Conservation (phyloP, 495 filamentous ascomycete genomes). For the Trichoderma gamsii region DNA sequence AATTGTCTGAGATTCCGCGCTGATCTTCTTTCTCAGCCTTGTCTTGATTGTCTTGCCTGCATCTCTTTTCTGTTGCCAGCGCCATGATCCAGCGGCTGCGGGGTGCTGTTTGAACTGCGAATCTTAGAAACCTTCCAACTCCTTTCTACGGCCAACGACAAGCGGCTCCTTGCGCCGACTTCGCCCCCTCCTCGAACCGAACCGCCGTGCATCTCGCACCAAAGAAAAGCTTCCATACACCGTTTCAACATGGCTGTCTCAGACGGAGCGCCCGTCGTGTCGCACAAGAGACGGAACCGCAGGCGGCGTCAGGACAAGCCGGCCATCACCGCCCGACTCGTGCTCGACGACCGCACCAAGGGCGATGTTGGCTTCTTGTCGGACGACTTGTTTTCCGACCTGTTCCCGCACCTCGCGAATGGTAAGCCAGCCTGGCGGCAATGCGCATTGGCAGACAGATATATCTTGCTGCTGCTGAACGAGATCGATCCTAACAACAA, state of each 20-base stretch:
- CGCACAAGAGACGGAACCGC: slow-evolving; percentile 35
- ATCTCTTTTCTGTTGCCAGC: neutral
- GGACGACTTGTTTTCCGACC: slow-evolving; percentile 73
- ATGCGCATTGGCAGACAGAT: no score
- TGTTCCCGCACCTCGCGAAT: slow-evolving; percentile 55
- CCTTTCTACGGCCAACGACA: neutral
- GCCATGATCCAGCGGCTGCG: slow-evolving; percentile 5
- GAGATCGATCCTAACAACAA: neutral
- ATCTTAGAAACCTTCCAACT: neutral
- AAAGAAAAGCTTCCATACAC: neutral
- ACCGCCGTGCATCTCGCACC: neutral
- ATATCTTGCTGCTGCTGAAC: neutral
- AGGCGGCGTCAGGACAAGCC: slow-evolving; percentile 53
- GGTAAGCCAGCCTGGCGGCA: slow-evolving; percentile 16
- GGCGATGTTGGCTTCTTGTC: slow-evolving; percentile 85
- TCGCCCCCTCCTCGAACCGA: neutral
- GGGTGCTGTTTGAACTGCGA: neutral
- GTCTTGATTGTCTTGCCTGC: neutral
- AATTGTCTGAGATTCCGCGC: neutral
- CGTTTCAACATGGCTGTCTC: slow-evolving; percentile 24
- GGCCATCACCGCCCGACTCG: slow-evolving; percentile 45
- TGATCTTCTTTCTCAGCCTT: neutral
- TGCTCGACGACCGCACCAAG: slow-evolving; percentile 81
- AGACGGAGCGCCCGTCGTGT: slow-evolving; percentile 21
- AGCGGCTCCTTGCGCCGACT: neutral